Conservation (phyloP, 2,329 filamentous ascomycete species). For the Dothiorella sarmentorum region DNA sequence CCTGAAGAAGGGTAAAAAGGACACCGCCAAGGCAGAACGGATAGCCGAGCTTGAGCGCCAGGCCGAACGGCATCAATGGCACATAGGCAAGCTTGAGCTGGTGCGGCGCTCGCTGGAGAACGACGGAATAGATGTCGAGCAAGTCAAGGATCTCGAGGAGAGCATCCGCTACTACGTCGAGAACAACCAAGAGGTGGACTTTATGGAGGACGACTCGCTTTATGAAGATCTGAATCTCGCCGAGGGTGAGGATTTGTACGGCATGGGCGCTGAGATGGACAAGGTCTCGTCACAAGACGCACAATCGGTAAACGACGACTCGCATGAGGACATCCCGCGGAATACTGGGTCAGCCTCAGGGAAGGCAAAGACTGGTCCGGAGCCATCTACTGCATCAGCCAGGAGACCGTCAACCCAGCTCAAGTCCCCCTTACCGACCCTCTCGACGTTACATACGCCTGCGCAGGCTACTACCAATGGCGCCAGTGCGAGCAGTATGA, state of each 20-base stretch:
- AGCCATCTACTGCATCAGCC: conserved; percentile 53
- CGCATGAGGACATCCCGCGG: conserved; percentile 57
- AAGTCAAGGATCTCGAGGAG: conserved; percentile 86
- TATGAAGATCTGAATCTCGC: conserved; percentile 93
- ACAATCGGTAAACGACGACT: conserved; percentile 86
- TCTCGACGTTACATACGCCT: conserved; percentile 83
- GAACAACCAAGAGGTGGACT: conserved; percentile 83
- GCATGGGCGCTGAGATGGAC: conserved; percentile 76
- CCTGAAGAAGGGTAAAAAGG: conserved; percentile 93
- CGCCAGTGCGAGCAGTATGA: conserved; percentile 68
- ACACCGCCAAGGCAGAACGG: conserved; percentile 76
- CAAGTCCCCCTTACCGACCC: conserved; percentile 88
- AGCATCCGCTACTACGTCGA: conserved; percentile 93
- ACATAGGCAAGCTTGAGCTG: conserved; percentile 87
- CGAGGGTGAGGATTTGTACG: conserved; percentile 85
- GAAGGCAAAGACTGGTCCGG: conserved; percentile 56
- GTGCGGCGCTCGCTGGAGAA: conserved; percentile 89
- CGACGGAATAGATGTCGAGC: conserved; percentile 79
- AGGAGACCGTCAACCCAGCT: conserved; percentile 82
- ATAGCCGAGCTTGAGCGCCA: conserved; percentile 79
- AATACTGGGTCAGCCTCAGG: conserved; percentile 44
- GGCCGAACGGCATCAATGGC: conserved; percentile 94
- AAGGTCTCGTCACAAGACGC: conserved; percentile 91
- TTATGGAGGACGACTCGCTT: conserved; percentile 88
- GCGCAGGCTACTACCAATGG: conserved; percentile 60